Evolutionary conservation across 805 yeast species (phyloP), one percentile per base, ranked within the genome.

Genomic region (Nakazawaea ambrosiae): DNA sequence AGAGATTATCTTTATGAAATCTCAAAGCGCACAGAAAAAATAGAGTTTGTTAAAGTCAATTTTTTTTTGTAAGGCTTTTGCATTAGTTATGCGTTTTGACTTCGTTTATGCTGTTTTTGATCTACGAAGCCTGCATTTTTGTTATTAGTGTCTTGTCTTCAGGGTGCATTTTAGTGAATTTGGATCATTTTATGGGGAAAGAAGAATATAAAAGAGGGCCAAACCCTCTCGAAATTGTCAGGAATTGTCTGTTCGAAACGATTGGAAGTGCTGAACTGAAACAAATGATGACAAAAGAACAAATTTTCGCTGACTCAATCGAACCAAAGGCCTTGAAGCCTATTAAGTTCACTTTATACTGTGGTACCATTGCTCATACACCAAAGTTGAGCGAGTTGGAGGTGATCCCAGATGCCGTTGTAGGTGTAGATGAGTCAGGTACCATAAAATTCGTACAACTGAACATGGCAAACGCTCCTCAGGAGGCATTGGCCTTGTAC

Each of bases 281-380:
- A 12, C 20, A 14, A 14, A 31, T 27, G 27, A 39, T 39, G 42
- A 39, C 42, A 11, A 26, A 31, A 31, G 42, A 39, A 15, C 29
- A 25, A 20, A 33, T n/a, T 20, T 39, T 39, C 19, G 19, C 36
- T 5, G 12, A 22, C 4, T 15, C 23, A 4, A 31, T 39, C 24
- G 18, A 34, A 6, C 34, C 42, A 26, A 34, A 31, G 26, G 39
- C 36, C 15, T 20, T 22, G 22, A 4, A 31, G n/a, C 11, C 32
- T 7, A 34, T 39, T 27, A 34, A 34, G 15, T 53, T 48, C 45
- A 67, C 73, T 1, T 62, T 79, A 3, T 81, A 72, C 56, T 68
- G 66, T 45, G 95, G 94, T 4, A 78, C 88, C 1, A 68, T 84
- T 41, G 70, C 81, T 9, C 92, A 86, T 54, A 78, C 90, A 1